Base-by-base conservation (phyloP, 2,329 filamentous ascomycete species). In the Ophiostoma montium region DNA sequence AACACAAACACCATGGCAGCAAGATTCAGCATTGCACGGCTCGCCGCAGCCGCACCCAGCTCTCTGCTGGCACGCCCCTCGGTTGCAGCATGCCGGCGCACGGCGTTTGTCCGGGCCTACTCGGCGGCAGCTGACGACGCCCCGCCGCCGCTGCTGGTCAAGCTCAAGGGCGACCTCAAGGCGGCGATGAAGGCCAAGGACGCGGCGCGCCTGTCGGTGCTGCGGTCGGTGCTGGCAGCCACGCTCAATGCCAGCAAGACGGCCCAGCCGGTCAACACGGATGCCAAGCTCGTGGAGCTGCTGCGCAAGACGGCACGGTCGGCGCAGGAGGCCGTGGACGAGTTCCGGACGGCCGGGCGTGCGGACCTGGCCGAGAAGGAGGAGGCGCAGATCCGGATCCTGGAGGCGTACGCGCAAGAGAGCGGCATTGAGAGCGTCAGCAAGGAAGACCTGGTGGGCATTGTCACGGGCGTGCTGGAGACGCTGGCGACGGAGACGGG, bases 161-260 rank as follows among this genome's bases (percentile, higher is more conserved):
- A 71, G 63, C 66, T 80, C 58, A 76, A 76, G 59, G 64, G 62
- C 54, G 79, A 84, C 57, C 68, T 84, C 53, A 84, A 84, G 66
- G 64, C 69, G 10, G 78, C 80, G 45, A 82, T 84, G 79, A 72
- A 73, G 51, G 70, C 70, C 57, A 83, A 81, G 63, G 78, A 84
- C 60, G 65, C 70, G 23, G 68, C 76, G 23, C 78, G 82, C 2
- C 75, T 89, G 23, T 67, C 74, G 35, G 83, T 86, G 35, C 72
- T 90, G 45, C 82, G 85, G 56, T 64, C 72, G 36, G 67, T 89
- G 53, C 72, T 89, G 55, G 71, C 82, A 31, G 75, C 82, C 54
- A 78, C 83, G 53, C 79, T 81, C 57, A 89, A 88, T 64, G 80
- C 82, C 32, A 82, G 79, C 61, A 89, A 89, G 66, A 86, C 83